Conservation (phyloP, 2,329 filamentous ascomycete species). For the Xylaria sp. region DNA sequence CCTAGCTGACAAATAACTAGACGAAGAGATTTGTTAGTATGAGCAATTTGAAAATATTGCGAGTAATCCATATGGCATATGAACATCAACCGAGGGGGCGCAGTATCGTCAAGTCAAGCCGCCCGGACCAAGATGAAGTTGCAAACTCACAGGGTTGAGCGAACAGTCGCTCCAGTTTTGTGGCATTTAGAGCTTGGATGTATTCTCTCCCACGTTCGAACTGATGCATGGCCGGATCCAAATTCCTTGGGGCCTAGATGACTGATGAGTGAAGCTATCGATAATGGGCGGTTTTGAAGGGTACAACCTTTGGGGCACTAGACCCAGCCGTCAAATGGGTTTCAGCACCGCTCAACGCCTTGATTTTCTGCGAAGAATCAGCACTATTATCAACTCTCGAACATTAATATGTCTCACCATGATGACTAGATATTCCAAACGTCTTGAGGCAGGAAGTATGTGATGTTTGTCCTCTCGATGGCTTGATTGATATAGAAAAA, state of each 20-base stretch:
- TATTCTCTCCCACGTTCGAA: constrained; percentile 75
- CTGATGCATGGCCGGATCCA: constrained; percentile 40
- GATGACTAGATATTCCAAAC: constrained; percentile 7
- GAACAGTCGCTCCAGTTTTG: constrained; percentile 88
- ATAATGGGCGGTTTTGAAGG: not conserved
- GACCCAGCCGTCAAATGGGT: constrained; percentile 59
- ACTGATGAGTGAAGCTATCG: constrained; percentile 43
- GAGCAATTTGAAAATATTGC: not conserved
- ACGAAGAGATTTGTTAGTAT: constrained; percentile 15
- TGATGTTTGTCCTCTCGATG: not conserved
- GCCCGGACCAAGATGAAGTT: constrained; percentile 50
- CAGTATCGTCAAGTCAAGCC: constrained; percentile 57
- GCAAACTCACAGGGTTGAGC: constrained; percentile 67
- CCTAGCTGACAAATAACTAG: constrained; percentile 79
- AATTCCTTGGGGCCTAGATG: constrained; percentile 41
- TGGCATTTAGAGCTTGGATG: constrained; percentile 68
- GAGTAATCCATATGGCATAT: not conserved
- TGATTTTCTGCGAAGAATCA: constrained; percentile 37
- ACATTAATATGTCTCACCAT: constrained; percentile 27
- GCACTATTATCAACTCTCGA: not conserved
- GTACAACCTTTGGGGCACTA: constrained; percentile 39
- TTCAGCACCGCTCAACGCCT: constrained; percentile 32
- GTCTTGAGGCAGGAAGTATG: constrained; percentile 9
- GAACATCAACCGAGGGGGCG: not conserved
- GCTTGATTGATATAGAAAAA: constrained; percentile 31